Base-by-base conservation (phyloP, 441 rosid genomes). In the Adansonia gregorii region DNA sequence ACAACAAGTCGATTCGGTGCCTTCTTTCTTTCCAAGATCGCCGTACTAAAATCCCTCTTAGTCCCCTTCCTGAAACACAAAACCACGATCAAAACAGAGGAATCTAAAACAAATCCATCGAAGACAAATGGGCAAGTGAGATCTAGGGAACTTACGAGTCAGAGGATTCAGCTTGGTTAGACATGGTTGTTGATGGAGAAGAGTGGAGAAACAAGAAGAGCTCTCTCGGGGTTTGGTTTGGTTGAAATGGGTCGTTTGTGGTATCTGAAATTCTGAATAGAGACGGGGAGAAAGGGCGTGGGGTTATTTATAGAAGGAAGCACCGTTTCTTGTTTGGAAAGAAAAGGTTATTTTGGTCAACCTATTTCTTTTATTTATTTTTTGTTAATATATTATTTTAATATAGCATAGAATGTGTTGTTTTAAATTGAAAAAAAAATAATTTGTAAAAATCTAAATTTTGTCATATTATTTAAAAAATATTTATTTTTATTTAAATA, bases 21-120 rank as follows among this genome's bases (percentile, higher is more conserved):
- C 87, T 95, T 93, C 92, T 95, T 95, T 73, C 93, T 87, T 89
- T 93, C 99, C 63, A 95, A 84, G 72, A 91, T 93, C 76, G 98
- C 97, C 6, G 95, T 95, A 81, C 95, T 95, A 73, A 91, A 93
- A 75, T 92, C 98, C 78, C 86, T 89, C 86, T 92, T 93, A 54
- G 93, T 72, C 48, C 93, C 94, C 85, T 92, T 93, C 58, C 94
- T 89, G 86, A 73, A 65, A 15, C 60, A 71, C 54, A 48, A 65
- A 80, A 77, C 22, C 3, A 77, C 73, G 78, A 65, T 24, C 79
- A 76, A 58, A 64, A 46, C 8, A 65, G 7, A 19, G 6, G 14
- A 71, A 66, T 51, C 73, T 54, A 78, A 49, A 58, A 9, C 67
- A 69, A 39, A 81, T 6, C 78, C 79, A 56, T 55, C 17, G 11